Evolutionary conservation across 2,329 filamentous ascomycete genomes (phyloP), one percentile per base, ranked within the genome.

Genomic region (Orbilia javanica): DNA sequence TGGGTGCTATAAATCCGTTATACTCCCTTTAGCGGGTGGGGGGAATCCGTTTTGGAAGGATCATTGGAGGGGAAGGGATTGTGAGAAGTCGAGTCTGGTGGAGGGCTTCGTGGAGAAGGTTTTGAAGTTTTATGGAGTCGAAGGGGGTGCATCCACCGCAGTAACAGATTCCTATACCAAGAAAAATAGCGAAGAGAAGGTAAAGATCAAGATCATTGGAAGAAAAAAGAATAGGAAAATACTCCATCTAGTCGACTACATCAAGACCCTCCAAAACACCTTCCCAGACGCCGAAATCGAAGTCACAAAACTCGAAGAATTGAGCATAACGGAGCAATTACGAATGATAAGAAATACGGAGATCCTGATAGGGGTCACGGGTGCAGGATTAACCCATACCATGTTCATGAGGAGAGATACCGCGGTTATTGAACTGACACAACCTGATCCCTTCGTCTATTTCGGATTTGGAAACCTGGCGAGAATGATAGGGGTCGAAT

Each of bases 11-110:
- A 79, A 79, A 18, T 81, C 79, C 22, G 80, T 82, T 36, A 80
- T 83, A 27, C 65, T 82, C 48, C 81, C 82, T 4, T 70, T 83
- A 13, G 77, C 80, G 0, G 82, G 81, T 4, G 82, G 80, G 1
- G 79, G 65, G 39, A 81, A 80, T 42, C 82, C 82, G 4, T 83
- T 82, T 65, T 83, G 82, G 82, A 69, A 75, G 15, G 65, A 76
- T n/a, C 69, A 79, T 29, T 80, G 80, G 80, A 68, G 67, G 31
- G 52, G 71, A 31, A 55, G 64, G 22, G 68, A 69, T 13, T 81
- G 80, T 53, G 52, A 72, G 15, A 42, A 48, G 18, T 67, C 66
- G 2, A 71, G 57, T 31, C 53, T 81, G 20, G 29, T 79, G 11
- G 68, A 81, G 11, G 50, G 67, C 1, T 81, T 81, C 39, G 63